These are phyloP conservation scores for Ceratocystis smalleyi DNA, from an alignment of 2,329 filamentous ascomycete species.

Conservation along the genomic window DNA sequence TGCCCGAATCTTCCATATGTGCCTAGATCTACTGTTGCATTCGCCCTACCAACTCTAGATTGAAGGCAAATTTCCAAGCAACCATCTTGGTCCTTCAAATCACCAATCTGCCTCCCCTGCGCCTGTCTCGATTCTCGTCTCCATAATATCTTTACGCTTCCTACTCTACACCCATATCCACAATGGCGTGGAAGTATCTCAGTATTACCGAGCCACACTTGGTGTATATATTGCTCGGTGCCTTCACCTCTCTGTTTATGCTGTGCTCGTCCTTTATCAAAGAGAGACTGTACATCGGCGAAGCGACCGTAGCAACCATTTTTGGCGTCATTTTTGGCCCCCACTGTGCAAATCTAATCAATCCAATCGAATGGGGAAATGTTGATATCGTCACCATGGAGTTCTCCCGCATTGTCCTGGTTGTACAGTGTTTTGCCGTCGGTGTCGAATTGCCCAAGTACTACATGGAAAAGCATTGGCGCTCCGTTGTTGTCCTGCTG, in stretches of 20 bases:
- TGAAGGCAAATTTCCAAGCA: not conserved
- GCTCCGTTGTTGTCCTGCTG: constrained; percentile 72
- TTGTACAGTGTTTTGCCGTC: constrained; percentile 84
- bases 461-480: constrained; percentile 98
- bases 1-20: not conserved
- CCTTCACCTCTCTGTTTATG: constrained; percentile 97
- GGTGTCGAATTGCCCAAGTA: constrained; percentile 80
- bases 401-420: constrained; percentile 75
- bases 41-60: not conserved
- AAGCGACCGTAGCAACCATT: constrained; percentile 84
- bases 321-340: constrained; percentile 83
- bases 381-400: constrained; percentile 77
- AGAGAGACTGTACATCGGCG: constrained; percentile 95
- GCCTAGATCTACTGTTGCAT: not conserved
- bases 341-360: constrained; percentile 64
- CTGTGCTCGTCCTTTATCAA: constrained; percentile 95
- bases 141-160: not conserved
- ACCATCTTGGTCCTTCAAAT: not conserved
- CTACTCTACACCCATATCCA: constrained; percentile 1
- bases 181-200: constrained; percentile 66
- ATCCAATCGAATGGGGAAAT: constrained; percentile 63
- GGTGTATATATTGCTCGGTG: constrained; percentile 96
- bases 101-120: not conserved
- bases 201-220: constrained; percentile 86
- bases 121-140: not conserved